phyloP scores from a whole-genome alignment of 495 filamentous ascomycete species.

The Penicillium cataractarum region DNA sequence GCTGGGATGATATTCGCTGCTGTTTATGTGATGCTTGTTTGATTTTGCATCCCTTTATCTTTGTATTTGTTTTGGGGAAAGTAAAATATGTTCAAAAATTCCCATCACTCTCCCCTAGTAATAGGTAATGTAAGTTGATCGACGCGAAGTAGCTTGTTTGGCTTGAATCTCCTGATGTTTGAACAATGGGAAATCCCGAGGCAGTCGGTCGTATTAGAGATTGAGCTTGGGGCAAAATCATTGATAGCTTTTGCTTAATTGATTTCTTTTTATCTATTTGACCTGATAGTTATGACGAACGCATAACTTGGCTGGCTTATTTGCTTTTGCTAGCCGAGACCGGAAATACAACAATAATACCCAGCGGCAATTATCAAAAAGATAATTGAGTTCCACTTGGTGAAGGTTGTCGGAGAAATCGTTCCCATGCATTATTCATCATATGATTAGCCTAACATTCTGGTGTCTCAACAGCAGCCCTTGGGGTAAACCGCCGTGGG shows the following conservation, averaged over 20 bases:
- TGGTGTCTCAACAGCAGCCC: background rate
- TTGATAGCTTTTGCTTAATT: too few species aligned
- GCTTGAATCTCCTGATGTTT: too few species aligned
- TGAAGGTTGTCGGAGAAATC: background rate
- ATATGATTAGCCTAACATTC: background rate
- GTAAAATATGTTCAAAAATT: background rate
- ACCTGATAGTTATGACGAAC: background rate
- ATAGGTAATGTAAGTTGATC: too few species aligned
- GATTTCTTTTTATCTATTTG: too few species aligned
- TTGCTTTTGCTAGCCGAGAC: background rate
- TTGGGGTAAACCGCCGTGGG: background rate
- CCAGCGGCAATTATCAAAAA: background rate
- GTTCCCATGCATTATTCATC: background rate
- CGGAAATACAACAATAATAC: background rate
- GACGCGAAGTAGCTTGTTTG: too few species aligned
- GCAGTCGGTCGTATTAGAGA: too few species aligned
- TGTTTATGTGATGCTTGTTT: constrained; percentile 21
- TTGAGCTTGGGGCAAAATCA: too few species aligned
- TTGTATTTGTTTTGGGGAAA: background rate
- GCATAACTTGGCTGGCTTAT: background rate
- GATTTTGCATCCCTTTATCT: background rate
- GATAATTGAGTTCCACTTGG: background rate
- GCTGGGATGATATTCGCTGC: constrained; percentile 12
- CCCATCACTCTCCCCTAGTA: too few species aligned
- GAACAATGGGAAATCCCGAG: too few species aligned